These are phyloP conservation scores for Elongisporangium prolatum DNA, from an alignment of 352 stramenopile genomes.

Conservation along the genomic window DNA sequence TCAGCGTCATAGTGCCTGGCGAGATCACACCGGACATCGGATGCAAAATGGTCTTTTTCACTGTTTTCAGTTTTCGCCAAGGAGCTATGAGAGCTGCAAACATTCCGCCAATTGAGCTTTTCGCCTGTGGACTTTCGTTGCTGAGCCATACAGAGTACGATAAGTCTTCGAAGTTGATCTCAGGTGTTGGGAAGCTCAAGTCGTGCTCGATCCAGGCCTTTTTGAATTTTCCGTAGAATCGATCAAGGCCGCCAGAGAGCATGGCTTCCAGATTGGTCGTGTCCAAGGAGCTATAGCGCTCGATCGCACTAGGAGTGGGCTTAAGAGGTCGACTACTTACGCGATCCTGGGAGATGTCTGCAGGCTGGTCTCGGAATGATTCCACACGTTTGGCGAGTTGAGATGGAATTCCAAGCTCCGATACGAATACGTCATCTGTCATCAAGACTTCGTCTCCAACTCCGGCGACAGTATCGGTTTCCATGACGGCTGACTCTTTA, in stretches of 20 bases:
- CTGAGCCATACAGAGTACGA: conserved; percentile 36
- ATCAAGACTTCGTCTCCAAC: neutral
- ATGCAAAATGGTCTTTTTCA: conserved; percentile 41
- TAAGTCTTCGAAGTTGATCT: conserved; percentile 56
- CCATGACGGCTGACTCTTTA: neutral
- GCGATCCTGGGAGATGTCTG: neutral
- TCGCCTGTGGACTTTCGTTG: conserved; percentile 18
- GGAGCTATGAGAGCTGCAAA: conserved; percentile 18
- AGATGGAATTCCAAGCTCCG: neutral
- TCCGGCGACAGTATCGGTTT: neutral
- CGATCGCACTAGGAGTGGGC: conserved; percentile 5
- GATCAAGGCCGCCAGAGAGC: conserved; percentile 50
- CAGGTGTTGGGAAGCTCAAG: conserved; percentile 46
- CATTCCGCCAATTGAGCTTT: conserved; percentile 34
- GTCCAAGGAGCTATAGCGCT: conserved; percentile 37
- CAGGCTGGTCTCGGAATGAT: neutral
- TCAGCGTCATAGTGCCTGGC: conserved; percentile 47
- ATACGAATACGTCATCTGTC: neutral
- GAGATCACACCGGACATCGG: conserved; percentile 67
- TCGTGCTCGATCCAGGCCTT: conserved; percentile 40
- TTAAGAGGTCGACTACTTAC: neutral
- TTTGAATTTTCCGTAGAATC: conserved; percentile 44
- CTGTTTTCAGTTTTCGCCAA: conserved; percentile 33
- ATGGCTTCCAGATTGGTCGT: conserved; percentile 45
- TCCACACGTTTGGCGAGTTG: neutral